Percentiles rank a stretch among this genome's conserved stretches.
phyloP scores from a whole-genome alignment of 805 yeast species.

The Lachancea cidri region DNA sequence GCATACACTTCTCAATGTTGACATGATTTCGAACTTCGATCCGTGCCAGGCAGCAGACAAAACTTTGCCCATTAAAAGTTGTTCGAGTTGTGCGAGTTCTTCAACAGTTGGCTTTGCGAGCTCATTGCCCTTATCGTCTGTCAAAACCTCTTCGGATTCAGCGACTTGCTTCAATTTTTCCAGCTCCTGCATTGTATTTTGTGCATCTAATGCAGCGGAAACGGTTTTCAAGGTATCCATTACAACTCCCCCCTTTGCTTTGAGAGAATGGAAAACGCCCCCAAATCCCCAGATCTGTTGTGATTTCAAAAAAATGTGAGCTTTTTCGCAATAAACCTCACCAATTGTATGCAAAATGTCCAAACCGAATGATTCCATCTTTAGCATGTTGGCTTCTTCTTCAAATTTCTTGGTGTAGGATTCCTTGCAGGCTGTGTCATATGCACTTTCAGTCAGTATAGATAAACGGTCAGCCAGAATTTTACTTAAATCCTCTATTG shows the following conservation, averaged over 20 bases:
- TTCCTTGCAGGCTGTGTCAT: slow-evolving; percentile 53
- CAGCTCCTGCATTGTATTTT: slow-evolving; percentile 68
- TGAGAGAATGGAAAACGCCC: slow-evolving; percentile 66
- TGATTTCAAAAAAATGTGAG: slow-evolving; percentile 57
- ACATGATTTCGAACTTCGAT: slow-evolving; percentile 70
- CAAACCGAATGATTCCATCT: slow-evolving; percentile 80
- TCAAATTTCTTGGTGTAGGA: slow-evolving; percentile 61
- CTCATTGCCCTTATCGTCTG: slow-evolving; percentile 46
- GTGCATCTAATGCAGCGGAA: slow-evolving; percentile 73
- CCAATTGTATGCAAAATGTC: slow-evolving; percentile 77
- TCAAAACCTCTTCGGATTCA: slow-evolving; percentile 35
- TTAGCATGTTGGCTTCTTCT: slow-evolving; percentile 78
- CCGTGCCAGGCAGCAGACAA: slow-evolving; percentile 84
- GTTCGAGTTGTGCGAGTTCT: slow-evolving; percentile 66
- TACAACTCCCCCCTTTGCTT: slow-evolving; percentile 69
- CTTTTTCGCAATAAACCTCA: slow-evolving; percentile 59
- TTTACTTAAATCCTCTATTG: slow-evolving; percentile 55
- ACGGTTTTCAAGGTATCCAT: slow-evolving; percentile 69
- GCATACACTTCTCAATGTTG: slow-evolving; percentile 68
- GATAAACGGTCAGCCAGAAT: slow-evolving; percentile 53
- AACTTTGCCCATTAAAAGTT: slow-evolving; percentile 71
- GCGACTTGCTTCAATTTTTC: slow-evolving; percentile 57
- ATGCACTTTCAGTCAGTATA: slow-evolving; percentile 56
- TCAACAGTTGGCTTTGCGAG: slow-evolving; percentile 56
- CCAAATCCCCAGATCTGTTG: slow-evolving; percentile 62